Base-by-base conservation (phyloP, 2,329 filamentous ascomycete genomes). In the Didymella sp. region DNA sequence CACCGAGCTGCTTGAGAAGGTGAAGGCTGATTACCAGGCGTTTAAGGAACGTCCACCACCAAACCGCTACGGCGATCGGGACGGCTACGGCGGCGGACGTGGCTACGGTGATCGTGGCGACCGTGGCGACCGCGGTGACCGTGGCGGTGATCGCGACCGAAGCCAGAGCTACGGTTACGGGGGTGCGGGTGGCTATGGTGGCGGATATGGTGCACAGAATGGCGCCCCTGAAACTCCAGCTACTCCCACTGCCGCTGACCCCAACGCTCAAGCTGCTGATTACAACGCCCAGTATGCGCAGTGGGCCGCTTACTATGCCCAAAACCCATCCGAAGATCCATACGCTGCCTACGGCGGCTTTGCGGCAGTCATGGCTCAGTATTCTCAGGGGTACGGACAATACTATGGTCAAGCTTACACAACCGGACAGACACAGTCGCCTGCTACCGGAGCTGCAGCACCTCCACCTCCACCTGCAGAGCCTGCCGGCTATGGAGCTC, bases 321-420 rank as follows among this genome's bases (percentile, higher is more conserved):
- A 53, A 85, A 89, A 31, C 89, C 62, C 96, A 94, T 73, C 88
- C 88, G 81, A 85, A 61, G 92, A 97, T 70, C 94, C 93, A 0
- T 97, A 97, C 74, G 92, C 92, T 38, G 87, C 90, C 8, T 97
- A 95, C 67, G 94, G 94, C 60, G 94, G 94, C 51, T 97, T 75
- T 45, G 64, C 74, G 15, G 64, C 61, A 45, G 61, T 67, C 31
- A 60, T 66, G 55, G 60, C 62, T 8, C 62, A 63, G 11, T 77
- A 77, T 51, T 56, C 70, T 45, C 66, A 68, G 44, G 63, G 63
- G 56, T 75, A 72, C 43, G 66, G 69, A 24, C 62, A 72, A 47
- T 73, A 76, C 58, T 70, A 70, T 44, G 63, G 64, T 40, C 65
- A 73, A 51, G 57, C 44, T 48, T 67, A 70, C 57, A 22, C 56